Evolutionary conservation across 192 early-diverging fungal genomes (phyloP).

Genomic region (Backusella tarrabulga): DNA sequence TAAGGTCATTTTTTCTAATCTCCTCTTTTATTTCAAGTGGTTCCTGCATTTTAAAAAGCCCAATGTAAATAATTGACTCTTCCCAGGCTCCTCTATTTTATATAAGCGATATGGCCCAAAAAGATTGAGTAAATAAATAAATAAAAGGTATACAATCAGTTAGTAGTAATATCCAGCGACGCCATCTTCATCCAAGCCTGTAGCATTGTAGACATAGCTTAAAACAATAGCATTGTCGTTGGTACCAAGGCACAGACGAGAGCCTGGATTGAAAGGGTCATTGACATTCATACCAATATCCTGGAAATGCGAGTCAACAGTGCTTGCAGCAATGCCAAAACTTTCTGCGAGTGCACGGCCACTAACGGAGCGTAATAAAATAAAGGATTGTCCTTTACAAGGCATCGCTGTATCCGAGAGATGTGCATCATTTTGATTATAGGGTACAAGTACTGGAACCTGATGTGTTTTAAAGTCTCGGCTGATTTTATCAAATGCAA

Average conservation of each 20-base stretch:
- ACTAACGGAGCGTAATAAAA: conserved; percentile 10
- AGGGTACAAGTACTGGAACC: conserved; percentile 7
- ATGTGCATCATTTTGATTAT: not conserved
- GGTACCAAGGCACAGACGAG: conserved; percentile 7
- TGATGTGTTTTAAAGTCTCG: not conserved
- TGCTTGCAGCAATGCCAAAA: conserved; percentile 9
- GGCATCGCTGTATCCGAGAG: not conserved
- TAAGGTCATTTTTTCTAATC: no score
- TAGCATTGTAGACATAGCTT: conserved; percentile 15
- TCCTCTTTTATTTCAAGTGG: not conserved
- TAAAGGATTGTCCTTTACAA: conserved; percentile 18
- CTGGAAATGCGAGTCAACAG: not conserved
- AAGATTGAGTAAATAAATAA: not conserved
- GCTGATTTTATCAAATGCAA: conserved; percentile 3
- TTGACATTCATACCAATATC: conserved; percentile 5
- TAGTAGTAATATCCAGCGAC: not conserved
- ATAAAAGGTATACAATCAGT: not conserved
- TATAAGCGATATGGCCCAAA: not conserved
- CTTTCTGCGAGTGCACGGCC: conserved; percentile 11
- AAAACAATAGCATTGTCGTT: not conserved
- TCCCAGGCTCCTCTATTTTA: not conserved
- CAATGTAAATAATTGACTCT: not conserved
- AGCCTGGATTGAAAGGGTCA: conserved; percentile 17
- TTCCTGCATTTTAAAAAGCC: not conserved
- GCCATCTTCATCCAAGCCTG: not conserved